Conservation (phyloP, 164 flowering plant genomes). For the Houttuynia cordata region DNA sequence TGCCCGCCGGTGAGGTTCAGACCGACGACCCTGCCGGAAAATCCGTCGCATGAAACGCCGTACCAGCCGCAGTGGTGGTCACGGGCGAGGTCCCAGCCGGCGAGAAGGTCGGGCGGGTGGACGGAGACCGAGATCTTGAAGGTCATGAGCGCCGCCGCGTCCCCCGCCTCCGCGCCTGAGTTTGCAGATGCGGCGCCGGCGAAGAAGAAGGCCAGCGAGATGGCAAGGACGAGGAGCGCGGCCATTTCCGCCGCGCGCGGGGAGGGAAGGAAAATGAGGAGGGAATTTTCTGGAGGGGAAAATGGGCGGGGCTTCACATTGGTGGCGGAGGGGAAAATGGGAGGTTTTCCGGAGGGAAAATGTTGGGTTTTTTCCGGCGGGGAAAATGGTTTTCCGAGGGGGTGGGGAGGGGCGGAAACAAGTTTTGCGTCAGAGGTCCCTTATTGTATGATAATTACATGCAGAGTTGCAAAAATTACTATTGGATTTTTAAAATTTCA, state of each 20-base stretch:
- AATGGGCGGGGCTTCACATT: too few relatives aligned
- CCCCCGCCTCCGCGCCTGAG: slow-evolving; percentile 18
- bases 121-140: slow-evolving; percentile 28
- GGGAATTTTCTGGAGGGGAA: too few relatives aligned
- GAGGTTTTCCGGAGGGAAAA: too few relatives aligned
- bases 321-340: too few relatives aligned
- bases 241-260: slow-evolving; percentile 4
- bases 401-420: too few relatives aligned
- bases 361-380: too few relatives aligned
- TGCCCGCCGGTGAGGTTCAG: slow-evolving; percentile 19
- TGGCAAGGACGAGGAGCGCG: slow-evolving; percentile 6
- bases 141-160: slow-evolving; percentile 30
- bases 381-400: too few relatives aligned
- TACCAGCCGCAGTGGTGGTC: slow-evolving; percentile 36
- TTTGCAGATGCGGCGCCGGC: slow-evolving; percentile 4
- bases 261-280: neutral
- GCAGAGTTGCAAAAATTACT: too few relatives aligned
- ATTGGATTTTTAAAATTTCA: too few relatives aligned
- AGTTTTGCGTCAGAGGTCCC: too few relatives aligned
- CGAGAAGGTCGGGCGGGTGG: slow-evolving; percentile 24
- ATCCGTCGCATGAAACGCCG: slow-evolving; percentile 37
- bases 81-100: slow-evolving; percentile 24
- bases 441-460: too few relatives aligned
- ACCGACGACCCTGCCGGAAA: slow-evolving; percentile 27
- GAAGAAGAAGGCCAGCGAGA: slow-evolving; percentile 6